These are phyloP conservation scores for Hirschioporus abietinus DNA, from an alignment of 768 basidiomycete genomes.

Conservation along the genomic window DNA sequence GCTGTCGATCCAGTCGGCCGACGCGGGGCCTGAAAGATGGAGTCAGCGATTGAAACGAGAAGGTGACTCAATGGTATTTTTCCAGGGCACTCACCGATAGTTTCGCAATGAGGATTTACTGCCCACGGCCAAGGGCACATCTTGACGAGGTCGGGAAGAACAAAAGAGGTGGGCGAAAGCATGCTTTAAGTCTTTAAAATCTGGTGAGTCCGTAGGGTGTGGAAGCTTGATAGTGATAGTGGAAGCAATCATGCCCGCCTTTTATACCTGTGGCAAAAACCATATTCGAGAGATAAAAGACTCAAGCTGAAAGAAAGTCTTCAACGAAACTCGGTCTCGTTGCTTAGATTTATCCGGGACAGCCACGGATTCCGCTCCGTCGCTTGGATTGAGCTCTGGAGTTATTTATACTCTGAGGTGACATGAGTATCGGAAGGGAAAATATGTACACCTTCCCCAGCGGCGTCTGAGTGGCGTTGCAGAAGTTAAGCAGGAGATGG, in stretches of 20 bases:
- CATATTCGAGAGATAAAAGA: no score
- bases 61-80: background rate
- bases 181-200: background rate
- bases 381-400: no score
- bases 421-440: no score
- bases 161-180: conserved; percentile 19
- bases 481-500: no score
- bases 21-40: background rate
- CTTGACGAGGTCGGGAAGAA: conserved; percentile 14
- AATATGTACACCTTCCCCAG: no score
- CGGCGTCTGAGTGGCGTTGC: no score
- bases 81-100: conserved; percentile 1
- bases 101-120: conserved; percentile 12
- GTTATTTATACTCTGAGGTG: no score
- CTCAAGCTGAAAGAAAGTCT: no score
- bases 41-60: background rate
- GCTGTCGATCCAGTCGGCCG: conserved; percentile 13
- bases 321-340: no score
- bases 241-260: background rate
- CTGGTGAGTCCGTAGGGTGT: background rate
- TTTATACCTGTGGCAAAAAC: background rate
- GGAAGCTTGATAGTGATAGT: background rate
- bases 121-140: conserved; percentile 11
- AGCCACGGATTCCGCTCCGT: no score
- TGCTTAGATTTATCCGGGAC: no score